Percentiles rank a stretch among this genome's conserved stretches.
phyloP scores from a whole-genome alignment of 2,329 filamentous ascomycete genomes.

The Ceratocystis cacaofunesta region DNA sequence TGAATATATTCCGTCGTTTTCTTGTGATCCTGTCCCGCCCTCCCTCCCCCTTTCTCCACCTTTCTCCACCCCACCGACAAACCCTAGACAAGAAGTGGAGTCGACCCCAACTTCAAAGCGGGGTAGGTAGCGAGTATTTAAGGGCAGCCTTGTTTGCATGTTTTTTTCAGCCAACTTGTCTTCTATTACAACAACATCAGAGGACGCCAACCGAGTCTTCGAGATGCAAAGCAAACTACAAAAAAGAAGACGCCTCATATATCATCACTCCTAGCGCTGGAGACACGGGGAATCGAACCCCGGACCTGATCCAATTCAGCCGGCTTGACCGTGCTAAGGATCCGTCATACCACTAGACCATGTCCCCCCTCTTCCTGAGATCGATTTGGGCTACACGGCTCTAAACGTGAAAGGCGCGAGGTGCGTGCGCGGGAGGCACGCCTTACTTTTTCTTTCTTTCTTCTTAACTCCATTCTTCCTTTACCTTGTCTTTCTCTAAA shows the following conservation, averaged over 20 bases:
- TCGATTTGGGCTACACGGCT: background rate
- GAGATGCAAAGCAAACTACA: background rate
- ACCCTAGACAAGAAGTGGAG: too few species aligned
- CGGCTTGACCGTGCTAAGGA: slow-evolving; percentile 14
- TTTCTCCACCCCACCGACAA: too few species aligned
- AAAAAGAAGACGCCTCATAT: background rate
- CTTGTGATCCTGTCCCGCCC: too few species aligned
- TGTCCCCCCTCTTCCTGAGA: background rate
- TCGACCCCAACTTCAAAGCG: too few species aligned
- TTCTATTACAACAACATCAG: background rate
- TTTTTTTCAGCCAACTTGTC: background rate
- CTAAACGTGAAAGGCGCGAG: background rate
- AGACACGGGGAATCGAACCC: slow-evolving; percentile 18
- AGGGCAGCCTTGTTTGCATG: background rate
- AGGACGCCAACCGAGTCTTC: background rate
- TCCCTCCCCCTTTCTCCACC: too few species aligned
- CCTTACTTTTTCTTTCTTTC: too few species aligned
- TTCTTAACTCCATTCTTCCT: too few species aligned
- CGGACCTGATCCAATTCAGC: slow-evolving; percentile 16
- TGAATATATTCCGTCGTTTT: too few species aligned
- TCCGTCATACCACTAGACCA: slow-evolving; percentile 17
- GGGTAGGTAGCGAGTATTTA: background rate
- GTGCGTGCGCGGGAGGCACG: too few species aligned
- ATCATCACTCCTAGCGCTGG: background rate
- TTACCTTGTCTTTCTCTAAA: too few species aligned